These are phyloP conservation scores for Rhizophagus sp. DNA, from an alignment of 192 early-diverging fungal species.

Conservation along the genomic window DNA sequence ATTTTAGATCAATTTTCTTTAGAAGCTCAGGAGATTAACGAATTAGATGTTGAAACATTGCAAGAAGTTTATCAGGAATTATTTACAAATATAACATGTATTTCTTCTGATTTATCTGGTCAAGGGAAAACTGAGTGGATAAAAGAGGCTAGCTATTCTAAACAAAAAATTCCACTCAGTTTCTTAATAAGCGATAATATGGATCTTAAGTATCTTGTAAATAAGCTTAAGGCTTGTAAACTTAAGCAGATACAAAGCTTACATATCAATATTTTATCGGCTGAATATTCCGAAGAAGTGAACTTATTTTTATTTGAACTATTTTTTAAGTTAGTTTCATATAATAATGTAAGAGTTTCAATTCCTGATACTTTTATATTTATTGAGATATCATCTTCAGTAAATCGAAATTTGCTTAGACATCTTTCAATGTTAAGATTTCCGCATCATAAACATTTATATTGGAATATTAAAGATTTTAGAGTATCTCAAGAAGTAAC, in stretches of 20 bases:
- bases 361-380: background rate
- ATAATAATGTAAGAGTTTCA: background rate
- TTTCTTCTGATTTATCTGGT: conserved; percentile 29
- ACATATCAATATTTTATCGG: too few relatives aligned
- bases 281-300: too few relatives aligned
- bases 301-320: background rate
- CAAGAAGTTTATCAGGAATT: background rate
- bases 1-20: too few relatives aligned
- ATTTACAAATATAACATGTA: conserved; percentile 11
- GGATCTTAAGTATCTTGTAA: background rate
- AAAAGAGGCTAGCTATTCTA: background rate
- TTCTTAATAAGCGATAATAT: conserved; percentile 22
- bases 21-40: too few relatives aligned
- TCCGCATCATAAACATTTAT: background rate
- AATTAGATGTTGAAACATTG: background rate
- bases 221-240: conserved; percentile 7
- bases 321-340: conserved; percentile 6
- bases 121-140: conserved; percentile 31
- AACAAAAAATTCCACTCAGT: conserved; percentile 1
- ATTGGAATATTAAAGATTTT: conserved; percentile 20
- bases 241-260: background rate
- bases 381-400: conserved; percentile 26
- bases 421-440: background rate
- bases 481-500: conserved; percentile 9
- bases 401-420: background rate